Base-by-base conservation (phyloP, 2,329 filamentous ascomycete genomes). In the Aspergillus sp. region DNA sequence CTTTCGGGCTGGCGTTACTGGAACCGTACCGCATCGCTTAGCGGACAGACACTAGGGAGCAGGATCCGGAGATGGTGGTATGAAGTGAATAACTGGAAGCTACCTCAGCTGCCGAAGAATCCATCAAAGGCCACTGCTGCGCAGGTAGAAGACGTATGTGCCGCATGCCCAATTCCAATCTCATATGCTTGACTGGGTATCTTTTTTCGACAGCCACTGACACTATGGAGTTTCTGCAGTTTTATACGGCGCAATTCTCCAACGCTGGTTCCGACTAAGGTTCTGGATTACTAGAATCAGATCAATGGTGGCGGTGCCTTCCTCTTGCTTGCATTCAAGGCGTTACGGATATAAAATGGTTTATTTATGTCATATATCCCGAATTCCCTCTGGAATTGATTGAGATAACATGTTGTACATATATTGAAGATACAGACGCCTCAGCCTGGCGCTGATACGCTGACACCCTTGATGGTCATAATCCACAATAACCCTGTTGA, bases 61-160 rank as follows among this genome's bases (percentile, higher is more conserved):
- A 87, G 86, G 68, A 80, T 95, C 53, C 84, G 95, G 69, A 84
- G 93, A 67, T 98, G 94, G 95, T 99, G 95, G 94, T 97, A 92
- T 81, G 87, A 85, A 23, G 91, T 96, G 19, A 98, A 98, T 74
- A 92, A 96, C 72, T 98, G 95, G 95, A 83, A 84, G 53, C 77
- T 94, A 60, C 89, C 90, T 4, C 72, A 79, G 23, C 46, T 70
- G n/a, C 68, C 69, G 46, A 61, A 63, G n/a, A 67, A 67, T 60
- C 64, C 72, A 41, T 41, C 34, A 59, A 63, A 66, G n/a, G 73
- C 74, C 59, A 59, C 80, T 49, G 75, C 77, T 46, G 70, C 70
- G 49, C 74, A 79, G 55, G 73, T 80, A 31, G 76, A 80, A 73
- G 79, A 82, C 71, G 80, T 79, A 68, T 79, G 77, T 70, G 52